These are phyloP conservation scores for Nitzschia inconspicua DNA, from an alignment of 108 stramenopile genomes.

Conservation along the genomic window DNA sequence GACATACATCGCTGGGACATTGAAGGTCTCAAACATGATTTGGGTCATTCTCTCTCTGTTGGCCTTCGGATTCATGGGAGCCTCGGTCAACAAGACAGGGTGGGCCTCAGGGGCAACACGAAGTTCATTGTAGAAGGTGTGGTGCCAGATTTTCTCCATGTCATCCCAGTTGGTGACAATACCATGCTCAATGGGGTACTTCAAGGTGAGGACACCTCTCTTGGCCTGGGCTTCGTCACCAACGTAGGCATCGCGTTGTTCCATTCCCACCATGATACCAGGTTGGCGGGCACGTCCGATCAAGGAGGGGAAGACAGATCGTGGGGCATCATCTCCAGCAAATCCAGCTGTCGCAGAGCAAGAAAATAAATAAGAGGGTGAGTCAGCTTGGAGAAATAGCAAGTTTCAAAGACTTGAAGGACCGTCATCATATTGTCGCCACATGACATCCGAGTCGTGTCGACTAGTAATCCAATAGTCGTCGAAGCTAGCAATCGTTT, in stretches of 20 bases:
- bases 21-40: conserved; percentile 99
- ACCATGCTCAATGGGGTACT: conserved; percentile 99
- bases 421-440: not conserved
- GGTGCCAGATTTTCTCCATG: conserved; percentile 99
- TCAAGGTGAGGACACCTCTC: conserved; percentile 98
- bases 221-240: conserved; percentile 98
- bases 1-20: conserved; percentile 99
- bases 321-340: conserved; percentile 94
- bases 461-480: not conserved
- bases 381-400: too few species aligned
- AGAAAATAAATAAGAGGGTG: conserved; percentile 7
- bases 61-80: conserved; percentile 99
- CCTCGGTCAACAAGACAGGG: conserved; percentile 98
- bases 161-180: conserved; percentile 99
- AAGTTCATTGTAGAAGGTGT: conserved; percentile 98
- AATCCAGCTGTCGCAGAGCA: conserved; percentile 67
- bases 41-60: conserved; percentile 99
- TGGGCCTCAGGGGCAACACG: conserved; percentile 97
- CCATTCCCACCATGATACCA: conserved; percentile 99
- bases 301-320: conserved; percentile 95
- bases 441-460: not conserved
- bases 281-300: conserved; percentile 97
- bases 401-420: too few species aligned
- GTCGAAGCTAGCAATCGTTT: not conserved
- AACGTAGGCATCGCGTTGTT: conserved; percentile 99